phyloP scores from a whole-genome alignment of 2,329 filamentous ascomycete species.

The Plectosphaerella cucumerina region DNA sequence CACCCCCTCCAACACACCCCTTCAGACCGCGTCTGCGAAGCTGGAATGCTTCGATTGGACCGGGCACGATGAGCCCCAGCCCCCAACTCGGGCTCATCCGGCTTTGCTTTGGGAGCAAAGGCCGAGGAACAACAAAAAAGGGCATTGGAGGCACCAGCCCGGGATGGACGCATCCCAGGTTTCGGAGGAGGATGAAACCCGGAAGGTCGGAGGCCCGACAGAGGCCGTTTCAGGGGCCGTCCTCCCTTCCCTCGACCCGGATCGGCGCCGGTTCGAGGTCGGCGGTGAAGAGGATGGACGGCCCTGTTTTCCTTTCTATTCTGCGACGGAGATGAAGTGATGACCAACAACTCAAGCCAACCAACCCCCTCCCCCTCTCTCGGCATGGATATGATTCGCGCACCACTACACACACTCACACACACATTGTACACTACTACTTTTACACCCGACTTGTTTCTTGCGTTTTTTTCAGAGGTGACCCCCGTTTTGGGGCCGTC shows the following conservation, averaged over 20 bases:
- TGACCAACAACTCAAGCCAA: not conserved
- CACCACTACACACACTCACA: not conserved
- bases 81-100: too few relatives aligned
- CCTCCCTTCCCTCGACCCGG: not conserved
- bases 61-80: too few relatives aligned
- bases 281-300: not conserved
- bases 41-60: too few relatives aligned
- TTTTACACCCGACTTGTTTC: not conserved
- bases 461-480: not conserved
- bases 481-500: not conserved
- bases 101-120: too few relatives aligned
- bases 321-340: slow-evolving; percentile 4
- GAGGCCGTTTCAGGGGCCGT: not conserved
- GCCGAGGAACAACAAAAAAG: too few relatives aligned
- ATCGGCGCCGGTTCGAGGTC: too few relatives aligned
- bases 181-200: not conserved
- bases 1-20: not conserved
- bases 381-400: not conserved
- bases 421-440: not conserved
- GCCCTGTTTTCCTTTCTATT: not conserved
- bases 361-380: not conserved
- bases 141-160: too few relatives aligned
- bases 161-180: not conserved
- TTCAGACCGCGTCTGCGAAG: too few relatives aligned
- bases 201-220: not conserved